Evolutionary conservation across 345 rosid species (phyloP), one percentile per base, ranked within the genome.

Genomic region (Salix purpurea): DNA sequence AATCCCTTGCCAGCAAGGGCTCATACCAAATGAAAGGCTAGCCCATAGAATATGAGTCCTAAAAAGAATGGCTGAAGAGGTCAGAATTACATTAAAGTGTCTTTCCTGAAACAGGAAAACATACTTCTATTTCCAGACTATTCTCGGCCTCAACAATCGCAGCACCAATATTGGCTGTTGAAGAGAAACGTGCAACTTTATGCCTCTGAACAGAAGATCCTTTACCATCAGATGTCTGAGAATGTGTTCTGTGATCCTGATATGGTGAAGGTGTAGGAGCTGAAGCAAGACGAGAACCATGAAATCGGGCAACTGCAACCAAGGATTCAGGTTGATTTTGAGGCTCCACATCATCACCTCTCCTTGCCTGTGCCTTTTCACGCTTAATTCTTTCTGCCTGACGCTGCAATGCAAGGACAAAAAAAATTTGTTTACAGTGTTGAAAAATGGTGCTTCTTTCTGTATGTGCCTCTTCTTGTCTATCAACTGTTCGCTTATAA

Each of bases 231-330:
- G 79, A 74, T 73, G 56, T 74, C 65, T 60, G 32, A 77, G 34
- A 5, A 18, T 66, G 36, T 2, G 30, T 44, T n/a, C 70, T 2
- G 52, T 65, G 21, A 14, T 77, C 79, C 87, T 88, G 90, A 85
- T 75, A 96, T 52, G 97, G 99, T 61, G 97, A 88, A 66, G 97
- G 92, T 48, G 85, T 58, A 78, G 94, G 91, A 77, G 89, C 97
- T 23, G 98, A 89, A 76, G 99, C 95, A 75, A 96, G 99, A 73
- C 97, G 90, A 76, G 98, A 92, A 77, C 98, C 94, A 67, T 73
- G 91, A 85, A 83, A 91, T 73, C 82, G 86, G 80, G 91, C 44
- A 84, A 89, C 92, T 30, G 98, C 90, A 81, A 94, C 98, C 81
- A 96, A 84, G 73, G 86, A 78, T 42, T 90, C 86, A 72, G 89